These are phyloP conservation scores for Fusarium sp. DNA, from an alignment of 2,329 filamentous ascomycete genomes.

Conservation along the genomic window DNA sequence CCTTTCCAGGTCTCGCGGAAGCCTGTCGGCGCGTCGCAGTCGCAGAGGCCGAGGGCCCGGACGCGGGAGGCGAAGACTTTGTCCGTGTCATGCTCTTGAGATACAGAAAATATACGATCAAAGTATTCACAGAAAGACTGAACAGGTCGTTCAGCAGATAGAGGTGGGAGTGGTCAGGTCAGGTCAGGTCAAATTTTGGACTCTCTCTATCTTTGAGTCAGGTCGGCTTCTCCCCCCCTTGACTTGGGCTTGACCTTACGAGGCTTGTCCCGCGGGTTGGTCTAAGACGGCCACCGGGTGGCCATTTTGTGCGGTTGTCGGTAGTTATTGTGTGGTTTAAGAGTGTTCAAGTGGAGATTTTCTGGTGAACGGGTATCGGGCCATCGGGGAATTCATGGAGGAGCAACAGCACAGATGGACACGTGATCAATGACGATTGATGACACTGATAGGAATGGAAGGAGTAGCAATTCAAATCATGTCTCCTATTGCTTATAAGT, in stretches of 20 bases:
- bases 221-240: background rate
- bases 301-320: slow-evolving; percentile 39
- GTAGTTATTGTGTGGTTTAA: slow-evolving; percentile 20
- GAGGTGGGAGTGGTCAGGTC: background rate
- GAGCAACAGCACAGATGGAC: background rate
- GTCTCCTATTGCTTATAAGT: background rate
- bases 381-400: slow-evolving; percentile 9
- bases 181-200: slow-evolving; percentile 6
- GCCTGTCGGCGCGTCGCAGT: slow-evolving; percentile 37
- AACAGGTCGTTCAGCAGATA: background rate
- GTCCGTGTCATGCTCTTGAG: slow-evolving; percentile 21
- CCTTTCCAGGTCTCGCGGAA: slow-evolving; percentile 38
- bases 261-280: slow-evolving; percentile 14
- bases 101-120: background rate
- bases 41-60: slow-evolving; percentile 38
- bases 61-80: slow-evolving; percentile 19
- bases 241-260: slow-evolving; percentile 12
- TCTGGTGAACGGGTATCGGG: slow-evolving; percentile 29
- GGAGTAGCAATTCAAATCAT: background rate
- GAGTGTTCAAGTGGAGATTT: slow-evolving; percentile 9
- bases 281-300: slow-evolving; percentile 40
- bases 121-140: background rate
- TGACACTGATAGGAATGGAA: background rate
- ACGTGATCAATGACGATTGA: slow-evolving; percentile 1
- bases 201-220: slow-evolving; percentile 2